A percentile compares a stretch with the other conserved stretches of the same genome.
Conservation (phyloP, 2,329 filamentous ascomycete species). For the Pseudocercospora cruenta region DNA sequence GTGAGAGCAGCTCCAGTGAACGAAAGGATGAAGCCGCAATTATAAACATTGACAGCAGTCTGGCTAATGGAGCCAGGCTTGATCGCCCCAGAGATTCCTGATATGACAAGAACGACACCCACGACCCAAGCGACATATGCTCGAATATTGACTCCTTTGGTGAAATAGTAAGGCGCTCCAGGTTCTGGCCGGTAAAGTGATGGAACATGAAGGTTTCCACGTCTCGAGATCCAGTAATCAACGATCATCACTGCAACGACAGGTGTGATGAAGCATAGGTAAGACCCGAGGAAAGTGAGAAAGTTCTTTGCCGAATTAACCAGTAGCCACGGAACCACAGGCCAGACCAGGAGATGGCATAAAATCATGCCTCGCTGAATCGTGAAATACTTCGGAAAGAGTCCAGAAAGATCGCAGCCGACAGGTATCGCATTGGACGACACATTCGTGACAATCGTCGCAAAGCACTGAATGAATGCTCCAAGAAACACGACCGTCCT, state of each 20-base stretch:
- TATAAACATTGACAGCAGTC: constrained; percentile 29
- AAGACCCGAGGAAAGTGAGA: constrained; percentile 48
- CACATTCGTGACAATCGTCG: constrained; percentile 50
- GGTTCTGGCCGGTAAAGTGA: constrained; percentile 40
- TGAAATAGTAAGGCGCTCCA: constrained; percentile 29
- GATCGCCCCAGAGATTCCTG: constrained; percentile 27
- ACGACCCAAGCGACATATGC: constrained; percentile 28
- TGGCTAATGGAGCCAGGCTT: constrained; percentile 23
- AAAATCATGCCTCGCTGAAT: constrained; percentile 50
- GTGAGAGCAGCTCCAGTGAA: constrained; percentile 21
- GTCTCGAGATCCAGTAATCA: constrained; percentile 46
- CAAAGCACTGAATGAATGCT: constrained; percentile 42
- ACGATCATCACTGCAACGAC: constrained; percentile 45
- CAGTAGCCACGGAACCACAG: constrained; percentile 49
- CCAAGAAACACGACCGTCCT: constrained; percentile 48
- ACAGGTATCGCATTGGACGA: constrained; percentile 48
- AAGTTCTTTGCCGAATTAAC: constrained; percentile 46
- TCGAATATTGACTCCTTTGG: constrained; percentile 26
- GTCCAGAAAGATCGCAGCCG: constrained; percentile 47
- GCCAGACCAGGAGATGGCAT: constrained; percentile 43
- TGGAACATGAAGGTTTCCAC: constrained; percentile 48
- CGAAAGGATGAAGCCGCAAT: constrained; percentile 30
- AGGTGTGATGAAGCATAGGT: constrained; percentile 48
- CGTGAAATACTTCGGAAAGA: constrained; percentile 49
- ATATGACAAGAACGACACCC: constrained; percentile 29